Evolutionary conservation across 257 asterid species (phyloP), one percentile per base, ranked within the genome.

Genomic region (Solanum pinnatisectum): DNA sequence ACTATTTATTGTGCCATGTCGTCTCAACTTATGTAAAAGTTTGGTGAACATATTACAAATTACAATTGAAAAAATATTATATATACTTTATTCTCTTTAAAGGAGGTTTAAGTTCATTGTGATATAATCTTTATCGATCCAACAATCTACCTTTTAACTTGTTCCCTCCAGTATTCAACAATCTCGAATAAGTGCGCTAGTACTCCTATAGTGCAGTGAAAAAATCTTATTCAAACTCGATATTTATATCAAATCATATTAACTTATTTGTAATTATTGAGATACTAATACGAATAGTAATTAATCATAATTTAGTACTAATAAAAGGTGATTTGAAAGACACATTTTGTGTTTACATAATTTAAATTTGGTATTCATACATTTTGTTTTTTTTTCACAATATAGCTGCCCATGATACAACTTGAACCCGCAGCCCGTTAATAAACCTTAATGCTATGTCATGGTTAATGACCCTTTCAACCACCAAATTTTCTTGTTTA

Each of bases 381-480:
- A 10, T 9, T 72, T 22, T 11, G 6, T 4, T 40, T 40, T 78
- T 78, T 46, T 40, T 78, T 78, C 8, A 40, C 13, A 4, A 32
- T 42, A 42, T 0, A 23, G 32, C 37, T 78, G 36, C 36, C 14
- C 12, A 42, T 4, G 23, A 25, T 44, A n/a, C 59, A 40, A 23
- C 3, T 78, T 12, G 63, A 40, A 25, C 37, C 37, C 1, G 8
- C 84, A 39, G 60, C 84, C 35, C 35, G 23, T 13, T 39, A n/a
- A 70, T 56, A 40, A 32, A 20, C 35, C 84, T 46, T 35, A 10
- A 42, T 32, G 84, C 74, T 46, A 71, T 81, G 73, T 82, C 81
- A 82, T 73, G 84, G 65, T 40, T 73, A 35, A 72, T 89, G 86
- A 89, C 88, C 56, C 67, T 68, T 83, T 87, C 44, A 30, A 70